Base-by-base conservation (phyloP, 768 basidiomycete species). In the Agaricus bisporus region DNA sequence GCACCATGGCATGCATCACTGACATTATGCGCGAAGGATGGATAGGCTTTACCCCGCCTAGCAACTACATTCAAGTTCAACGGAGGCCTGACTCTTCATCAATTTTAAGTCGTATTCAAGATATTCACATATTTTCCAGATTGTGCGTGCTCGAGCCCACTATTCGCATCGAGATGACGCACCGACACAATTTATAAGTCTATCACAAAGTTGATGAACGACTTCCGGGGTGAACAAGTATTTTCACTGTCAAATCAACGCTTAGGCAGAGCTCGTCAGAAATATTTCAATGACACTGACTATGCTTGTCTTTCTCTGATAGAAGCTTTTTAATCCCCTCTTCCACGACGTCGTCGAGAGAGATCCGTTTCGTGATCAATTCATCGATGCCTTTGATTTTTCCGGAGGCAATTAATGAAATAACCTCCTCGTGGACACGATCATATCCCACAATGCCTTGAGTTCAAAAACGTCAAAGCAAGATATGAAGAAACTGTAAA, bases 351-450 rank as follows among this genome's bases (percentile, higher is more conserved):
- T 77, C 73, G 12, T 76, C 66, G 3, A 80, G 51, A 0, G 56
- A 47, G 20, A 78, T 75, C 49, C 66, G 70, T 29, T 63, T 65
- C 1, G 77, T 78, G 56, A 80, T 73, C 25, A 78, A 49, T 18
- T 70, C 64, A 48, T 73, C 72, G 15, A 78, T 58, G 1, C 67
- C 68, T 1, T 57, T 42, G 17, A 80, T 68, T 51, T 68, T 69
- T 1, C 73, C 76, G 11, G 64, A 58, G 7, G 65, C 68, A 5
- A 78, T 62, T 5, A 72, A 71, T 8, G 67, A 56, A 5, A 80
- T 57, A 6, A 77, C 60, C 42, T 75, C 71, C 0, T 65, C 51
- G 58, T 74, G 74, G 6, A 70, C 69, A 17, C 68, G 63, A 20
- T 70, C 68, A 55, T 75, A 77, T 18, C 67, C 69, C 10, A 68